Evolutionary conservation across 345 rosid species (phyloP).

Genomic region (Eucalyptus viminalis): DNA sequence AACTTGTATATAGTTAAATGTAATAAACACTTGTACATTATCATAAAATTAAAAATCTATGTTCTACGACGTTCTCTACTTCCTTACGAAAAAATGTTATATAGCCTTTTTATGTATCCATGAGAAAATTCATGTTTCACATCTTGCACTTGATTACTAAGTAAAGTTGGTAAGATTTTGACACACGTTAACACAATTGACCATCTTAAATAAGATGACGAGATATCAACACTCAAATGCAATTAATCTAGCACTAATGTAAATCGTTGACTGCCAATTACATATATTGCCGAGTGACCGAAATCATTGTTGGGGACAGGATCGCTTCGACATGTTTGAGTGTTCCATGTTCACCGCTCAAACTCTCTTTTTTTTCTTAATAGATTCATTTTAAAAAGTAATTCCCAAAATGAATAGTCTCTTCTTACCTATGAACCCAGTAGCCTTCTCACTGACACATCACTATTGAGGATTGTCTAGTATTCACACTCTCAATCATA

Average conservation of each 20-base stretch:
- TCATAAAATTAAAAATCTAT: not conserved
- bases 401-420: not conserved
- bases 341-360: not conserved
- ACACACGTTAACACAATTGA: not conserved
- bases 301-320: not conserved
- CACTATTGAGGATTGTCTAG: not conserved
- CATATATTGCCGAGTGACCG: too few species aligned
- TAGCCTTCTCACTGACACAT: not conserved
- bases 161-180: not conserved
- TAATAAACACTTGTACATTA: too few species aligned
- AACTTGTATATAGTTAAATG: not conserved
- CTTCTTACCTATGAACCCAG: not conserved
- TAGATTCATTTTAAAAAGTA: not conserved
- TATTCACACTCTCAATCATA: not conserved
- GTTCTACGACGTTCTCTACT: not conserved
- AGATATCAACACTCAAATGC: too few species aligned
- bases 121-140: not conserved
- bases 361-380: too few species aligned
- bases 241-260: not conserved
- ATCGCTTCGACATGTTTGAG: not conserved
- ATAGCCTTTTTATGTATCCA: not conserved
- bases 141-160: not conserved
- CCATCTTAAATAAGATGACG: not conserved
- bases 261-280: fast-evolving
- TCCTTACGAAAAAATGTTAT: not conserved